Percentiles rank a stretch among this genome's conserved stretches.
phyloP scores from a whole-genome alignment of 768 basidiomycete species.

The Hygrophorus russula region DNA sequence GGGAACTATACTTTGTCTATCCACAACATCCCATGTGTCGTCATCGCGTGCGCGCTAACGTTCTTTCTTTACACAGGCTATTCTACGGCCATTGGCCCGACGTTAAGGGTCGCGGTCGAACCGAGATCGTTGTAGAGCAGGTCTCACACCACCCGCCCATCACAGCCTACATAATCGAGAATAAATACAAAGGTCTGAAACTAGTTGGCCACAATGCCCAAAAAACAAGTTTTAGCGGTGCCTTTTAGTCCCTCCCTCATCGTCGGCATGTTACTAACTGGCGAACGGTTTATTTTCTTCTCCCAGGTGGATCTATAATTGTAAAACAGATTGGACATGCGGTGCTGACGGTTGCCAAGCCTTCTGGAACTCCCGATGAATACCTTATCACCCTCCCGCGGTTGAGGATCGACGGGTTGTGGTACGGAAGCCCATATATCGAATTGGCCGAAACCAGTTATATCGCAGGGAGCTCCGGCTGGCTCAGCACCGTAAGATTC shows the following conservation, averaged over 20 bases:
- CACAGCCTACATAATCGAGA: conserved; percentile 82
- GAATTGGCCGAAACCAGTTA: conserved; percentile 77
- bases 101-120: conserved; percentile 58
- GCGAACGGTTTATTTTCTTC: not conserved
- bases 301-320: conserved; percentile 54
- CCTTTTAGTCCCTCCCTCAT: conserved; percentile 9
- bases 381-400: conserved; percentile 90
- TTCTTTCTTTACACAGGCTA: conserved; percentile 28
- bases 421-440: conserved; percentile 86
- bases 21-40: not conserved
- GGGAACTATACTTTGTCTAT: not conserved
- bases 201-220: conserved; percentile 87
- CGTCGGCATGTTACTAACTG: not conserved
- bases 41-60: not conserved
- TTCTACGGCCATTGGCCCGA: conserved; percentile 91
- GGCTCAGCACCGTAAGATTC: conserved; percentile 17
- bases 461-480: conserved; percentile 41
- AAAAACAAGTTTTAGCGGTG: conserved; percentile 87
- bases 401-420: conserved; percentile 87
- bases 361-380: conserved; percentile 34
- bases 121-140: conserved; percentile 81
- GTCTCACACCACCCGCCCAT: conserved; percentile 94
- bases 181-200: conserved; percentile 60
- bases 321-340: conserved; percentile 97
- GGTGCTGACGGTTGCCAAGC: conserved; percentile 55